Evolutionary conservation across 2,329 filamentous ascomycete genomes (phyloP).

Genomic region (Colletotrichum sp.): DNA sequence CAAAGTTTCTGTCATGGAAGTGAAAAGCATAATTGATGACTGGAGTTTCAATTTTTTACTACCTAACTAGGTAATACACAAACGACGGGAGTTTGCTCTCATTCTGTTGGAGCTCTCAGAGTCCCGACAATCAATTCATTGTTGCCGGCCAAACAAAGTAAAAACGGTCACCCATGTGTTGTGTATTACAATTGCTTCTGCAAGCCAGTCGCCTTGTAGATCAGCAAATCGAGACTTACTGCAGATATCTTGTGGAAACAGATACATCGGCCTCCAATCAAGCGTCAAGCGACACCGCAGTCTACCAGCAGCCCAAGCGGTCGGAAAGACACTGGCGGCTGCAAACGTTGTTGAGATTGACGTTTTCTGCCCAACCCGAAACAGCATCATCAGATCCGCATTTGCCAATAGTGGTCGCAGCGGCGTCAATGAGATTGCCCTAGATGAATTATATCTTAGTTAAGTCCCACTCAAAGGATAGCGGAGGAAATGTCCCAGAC

Average conservation of each 20-base stretch:
- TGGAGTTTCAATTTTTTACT: not conserved
- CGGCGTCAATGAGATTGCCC: not conserved
- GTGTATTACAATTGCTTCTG: not conserved
- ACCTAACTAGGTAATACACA: not conserved
- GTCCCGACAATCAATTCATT: accelerated
- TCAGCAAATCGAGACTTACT: not conserved
- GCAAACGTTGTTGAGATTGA: not conserved
- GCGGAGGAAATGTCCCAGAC: not conserved
- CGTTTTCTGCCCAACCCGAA: not conserved
- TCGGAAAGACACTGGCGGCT: not conserved
- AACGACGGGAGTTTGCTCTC: not conserved
- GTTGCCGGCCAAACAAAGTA: accelerated
- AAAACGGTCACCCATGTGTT: accelerated
- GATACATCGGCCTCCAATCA: not conserved
- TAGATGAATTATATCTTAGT: not conserved
- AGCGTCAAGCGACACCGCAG: not conserved
- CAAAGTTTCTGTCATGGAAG: not conserved
- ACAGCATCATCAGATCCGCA: not conserved
- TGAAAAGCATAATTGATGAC: no score
- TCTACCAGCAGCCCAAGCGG: not conserved
- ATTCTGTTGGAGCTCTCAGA: not conserved
- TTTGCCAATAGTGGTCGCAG: not conserved
- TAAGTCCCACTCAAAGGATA: not conserved
- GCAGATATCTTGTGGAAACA: not conserved
- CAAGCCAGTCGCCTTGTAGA: not conserved